phyloP scores from a whole-genome alignment of 169 alveolate genomes.

The Plasmodium inui region DNA sequence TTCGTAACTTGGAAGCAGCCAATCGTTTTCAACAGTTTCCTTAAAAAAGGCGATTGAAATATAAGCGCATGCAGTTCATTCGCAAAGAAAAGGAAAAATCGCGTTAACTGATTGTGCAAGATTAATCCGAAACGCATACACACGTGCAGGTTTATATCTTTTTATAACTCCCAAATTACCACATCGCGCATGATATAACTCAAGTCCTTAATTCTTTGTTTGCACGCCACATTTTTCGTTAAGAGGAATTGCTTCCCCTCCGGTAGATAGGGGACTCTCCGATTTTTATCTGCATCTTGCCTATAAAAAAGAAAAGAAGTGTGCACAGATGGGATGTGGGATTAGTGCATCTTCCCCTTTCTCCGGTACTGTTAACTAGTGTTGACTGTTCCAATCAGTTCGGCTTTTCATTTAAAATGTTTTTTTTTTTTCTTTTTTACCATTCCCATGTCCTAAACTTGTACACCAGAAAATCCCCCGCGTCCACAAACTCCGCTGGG shows the following conservation, averaged over 20 bases:
- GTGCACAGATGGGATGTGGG: neutral
- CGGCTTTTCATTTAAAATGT: neutral
- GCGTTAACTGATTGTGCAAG: neutral
- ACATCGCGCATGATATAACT: conserved; percentile 44
- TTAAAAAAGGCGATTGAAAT: neutral
- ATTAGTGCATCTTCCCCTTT: neutral
- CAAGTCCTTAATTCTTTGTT: conserved; percentile 75
- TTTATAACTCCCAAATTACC: conserved; percentile 2
- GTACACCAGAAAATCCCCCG: conserved; percentile 79
- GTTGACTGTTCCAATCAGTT: neutral
- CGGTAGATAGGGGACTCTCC: conserved; percentile 76
- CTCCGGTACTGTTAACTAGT: neutral
- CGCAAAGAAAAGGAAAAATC: conserved; percentile 1
- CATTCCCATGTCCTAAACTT: conserved; percentile 82
- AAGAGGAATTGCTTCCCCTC: conserved; percentile 75
- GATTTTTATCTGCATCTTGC: conserved; percentile 73
- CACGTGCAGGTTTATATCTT: neutral
- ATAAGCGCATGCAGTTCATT: neutral
- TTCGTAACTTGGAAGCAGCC: conserved; percentile 61
- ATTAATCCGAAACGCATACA: neutral
- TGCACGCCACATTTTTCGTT: conserved; percentile 77
- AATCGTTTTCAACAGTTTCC: conserved; percentile 65
- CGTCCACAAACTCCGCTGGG: conserved; percentile 81
- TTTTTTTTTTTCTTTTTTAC: conserved; percentile 43
- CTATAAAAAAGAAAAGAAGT: neutral